Evolutionary conservation across 768 basidiomycete species (phyloP), one percentile per base, ranked within the genome.

Genomic region (Tricholomella constricta): DNA sequence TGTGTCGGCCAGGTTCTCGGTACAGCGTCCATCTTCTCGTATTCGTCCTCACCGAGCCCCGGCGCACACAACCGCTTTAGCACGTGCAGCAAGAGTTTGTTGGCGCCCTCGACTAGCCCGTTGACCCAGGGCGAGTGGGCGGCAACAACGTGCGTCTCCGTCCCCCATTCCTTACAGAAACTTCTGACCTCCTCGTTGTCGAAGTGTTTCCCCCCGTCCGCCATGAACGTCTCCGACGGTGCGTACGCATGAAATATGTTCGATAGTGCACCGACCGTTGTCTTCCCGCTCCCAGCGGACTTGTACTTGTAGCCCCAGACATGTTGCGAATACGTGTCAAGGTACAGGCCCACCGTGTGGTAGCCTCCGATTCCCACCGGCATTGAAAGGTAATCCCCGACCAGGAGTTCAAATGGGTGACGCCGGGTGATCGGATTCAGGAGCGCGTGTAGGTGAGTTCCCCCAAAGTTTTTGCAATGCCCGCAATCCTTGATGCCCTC

Each of bases 361-460:
- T 29, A 70, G 0, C 72, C 66, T 0, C 71, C 71, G 31, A 61
- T 69, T 0, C 70, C 74, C 7, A 29, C 57, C 0, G 69, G 71
- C 54, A 56, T 3, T 14, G 55, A 56, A n/a, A 56, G 34, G 19
- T 52, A 52, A n/a, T 56, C 69, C 62, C 58, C 64, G 0, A 72
- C 72, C 9, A 75, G 20, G 2, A 76, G 58, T 44, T 75, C 64
- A 54, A 74, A 75, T 6, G 73, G 76, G 44, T 71, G 71, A 0
- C 61, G 51, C 0, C 69, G 36, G 2, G 65, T 72, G 35, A 76
- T 71, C 11, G 29, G 29, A 29, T 29, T 29, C 29, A 29, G 29
- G 29, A 29, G 29, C 11, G 29, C 29, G 11, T 29, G 29, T 11
- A 29, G 29, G 11, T 29, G 29, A 29, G 29, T 29, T 6, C 29